Percentiles rank a stretch among this genome's conserved stretches.
phyloP scores from a whole-genome alignment of 805 yeast genomes.

The Priceomyces fermenticarens region DNA sequence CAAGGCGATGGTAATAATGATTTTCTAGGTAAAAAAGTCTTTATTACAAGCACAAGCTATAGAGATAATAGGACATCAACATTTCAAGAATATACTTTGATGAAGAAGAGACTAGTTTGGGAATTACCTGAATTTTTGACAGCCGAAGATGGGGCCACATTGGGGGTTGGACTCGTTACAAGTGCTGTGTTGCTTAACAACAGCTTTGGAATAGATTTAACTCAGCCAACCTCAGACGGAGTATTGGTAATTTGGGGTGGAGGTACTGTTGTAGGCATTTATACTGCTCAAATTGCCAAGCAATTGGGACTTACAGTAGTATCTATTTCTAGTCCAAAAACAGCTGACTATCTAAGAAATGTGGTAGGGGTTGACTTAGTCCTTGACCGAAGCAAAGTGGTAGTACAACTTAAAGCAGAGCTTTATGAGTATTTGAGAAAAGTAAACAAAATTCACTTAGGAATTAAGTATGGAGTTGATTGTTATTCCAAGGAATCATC shows the following conservation, averaged over 20 bases:
- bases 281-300: constrained; percentile 40
- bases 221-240: not conserved
- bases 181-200: constrained; percentile 29
- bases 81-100: constrained; percentile 44
- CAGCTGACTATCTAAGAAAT: constrained; percentile 16
- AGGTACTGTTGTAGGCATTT: constrained; percentile 45
- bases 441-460: constrained; percentile 15
- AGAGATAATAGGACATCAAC: constrained; percentile 46
- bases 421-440: not conserved
- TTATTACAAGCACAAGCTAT: constrained; percentile 45
- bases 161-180: constrained; percentile 49
- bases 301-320: constrained; percentile 38
- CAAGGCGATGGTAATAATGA: constrained; percentile 26
- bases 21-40: constrained; percentile 34
- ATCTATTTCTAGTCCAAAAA: constrained; percentile 18
- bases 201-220: constrained; percentile 11
- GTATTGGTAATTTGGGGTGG: constrained; percentile 46
- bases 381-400: constrained; percentile 29
- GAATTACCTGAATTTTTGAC: constrained; percentile 32
- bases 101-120: constrained; percentile 46
- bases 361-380: constrained; percentile 27
- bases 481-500: constrained; percentile 43
- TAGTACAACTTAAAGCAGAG: constrained; percentile 11
- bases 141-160: constrained; percentile 40
- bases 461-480: constrained; percentile 12